phyloP scores from a whole-genome alignment of 2,329 filamentous ascomycete species.

The Penicillium sp. region DNA sequence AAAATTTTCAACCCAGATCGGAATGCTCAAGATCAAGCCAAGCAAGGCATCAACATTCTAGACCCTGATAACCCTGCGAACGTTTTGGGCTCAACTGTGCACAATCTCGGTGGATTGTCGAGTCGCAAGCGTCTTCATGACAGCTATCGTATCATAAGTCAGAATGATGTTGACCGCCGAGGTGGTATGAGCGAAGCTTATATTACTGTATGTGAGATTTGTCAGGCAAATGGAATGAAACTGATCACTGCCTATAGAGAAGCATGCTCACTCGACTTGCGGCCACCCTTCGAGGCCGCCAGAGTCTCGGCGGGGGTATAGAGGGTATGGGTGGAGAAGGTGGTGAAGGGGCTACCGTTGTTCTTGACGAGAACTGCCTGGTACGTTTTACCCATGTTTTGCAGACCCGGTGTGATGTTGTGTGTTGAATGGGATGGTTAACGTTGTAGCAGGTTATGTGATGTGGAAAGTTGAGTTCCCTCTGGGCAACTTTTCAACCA shows the following conservation, averaged over 20 bases:
- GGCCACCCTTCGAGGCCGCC: slow-evolving; percentile 41
- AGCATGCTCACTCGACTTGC: slow-evolving; percentile 50
- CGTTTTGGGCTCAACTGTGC: slow-evolving; percentile 27
- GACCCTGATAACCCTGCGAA: slow-evolving; percentile 46
- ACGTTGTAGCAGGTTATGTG: slow-evolving; percentile 33
- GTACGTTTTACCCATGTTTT: slow-evolving; percentile 30
- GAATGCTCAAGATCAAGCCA: slow-evolving; percentile 57
- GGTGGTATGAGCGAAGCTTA: slow-evolving; percentile 59
- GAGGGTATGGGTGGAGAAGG: slow-evolving; percentile 21
- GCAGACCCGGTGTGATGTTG: neutral
- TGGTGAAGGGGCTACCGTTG: slow-evolving; percentile 33
- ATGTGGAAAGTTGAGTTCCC: neutral
- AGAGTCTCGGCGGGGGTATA: slow-evolving; percentile 27
- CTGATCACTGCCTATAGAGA: slow-evolving; percentile 33
- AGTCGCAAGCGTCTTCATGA: slow-evolving; percentile 61
- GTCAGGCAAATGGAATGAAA: too few species aligned
- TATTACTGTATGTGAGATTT: slow-evolving; percentile 50
- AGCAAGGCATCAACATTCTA: slow-evolving; percentile 58
- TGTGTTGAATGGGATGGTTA: neutral
- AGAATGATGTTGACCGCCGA: slow-evolving; percentile 61
- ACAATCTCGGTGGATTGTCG: slow-evolving; percentile 47
- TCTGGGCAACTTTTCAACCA: neutral
- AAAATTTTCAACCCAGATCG: slow-evolving; percentile 67
- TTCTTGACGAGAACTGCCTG: slow-evolving; percentile 47
- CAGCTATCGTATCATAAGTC: slow-evolving; percentile 60